phyloP scores from a whole-genome alignment of 2,329 filamentous ascomycete species.

The Fusarium sp. region DNA sequence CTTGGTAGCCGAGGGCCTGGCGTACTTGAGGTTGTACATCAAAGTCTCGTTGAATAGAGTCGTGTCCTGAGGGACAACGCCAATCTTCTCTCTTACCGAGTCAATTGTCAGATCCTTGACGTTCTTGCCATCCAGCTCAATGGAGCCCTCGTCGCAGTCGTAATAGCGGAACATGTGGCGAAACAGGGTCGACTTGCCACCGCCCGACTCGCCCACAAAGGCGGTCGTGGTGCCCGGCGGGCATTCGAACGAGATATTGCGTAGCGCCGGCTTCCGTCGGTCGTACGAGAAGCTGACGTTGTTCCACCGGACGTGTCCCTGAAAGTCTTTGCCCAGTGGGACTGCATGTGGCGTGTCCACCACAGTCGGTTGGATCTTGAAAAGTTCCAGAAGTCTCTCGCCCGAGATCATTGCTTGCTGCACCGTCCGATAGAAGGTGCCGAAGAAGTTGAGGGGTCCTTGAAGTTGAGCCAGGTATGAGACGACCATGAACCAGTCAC shows the following conservation, averaged over 20 bases:
- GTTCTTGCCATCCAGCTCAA: conserved; percentile 86
- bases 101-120: conserved; percentile 91
- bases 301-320: conserved; percentile 87
- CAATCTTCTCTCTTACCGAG: conserved; percentile 90
- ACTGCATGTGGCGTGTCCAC: conserved; percentile 77
- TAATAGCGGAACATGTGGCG: conserved; percentile 97
- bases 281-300: conserved; percentile 94
- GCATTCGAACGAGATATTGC: conserved; percentile 87
- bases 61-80: conserved; percentile 96
- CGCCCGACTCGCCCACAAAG: conserved; percentile 95
- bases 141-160: conserved; percentile 82
- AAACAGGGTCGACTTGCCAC: conserved; percentile 97
- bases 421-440: conserved; percentile 94
- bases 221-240: conserved; percentile 92
- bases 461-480: conserved; percentile 85
- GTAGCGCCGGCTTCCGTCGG: conserved; percentile 83
- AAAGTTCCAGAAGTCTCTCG: conserved; percentile 92
- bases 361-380: conserved; percentile 95
- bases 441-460: conserved; percentile 86
- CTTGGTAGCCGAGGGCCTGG: conserved; percentile 82
- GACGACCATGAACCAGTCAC: conserved; percentile 78
- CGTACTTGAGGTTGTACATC: conserved; percentile 95
- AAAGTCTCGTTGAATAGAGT: conserved; percentile 94
- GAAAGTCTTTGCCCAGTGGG: conserved; percentile 71
- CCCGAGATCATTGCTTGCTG: conserved; percentile 98